phyloP scores from a whole-genome alignment of 2,329 filamentous ascomycete genomes.

The Penicillium expansum region DNA sequence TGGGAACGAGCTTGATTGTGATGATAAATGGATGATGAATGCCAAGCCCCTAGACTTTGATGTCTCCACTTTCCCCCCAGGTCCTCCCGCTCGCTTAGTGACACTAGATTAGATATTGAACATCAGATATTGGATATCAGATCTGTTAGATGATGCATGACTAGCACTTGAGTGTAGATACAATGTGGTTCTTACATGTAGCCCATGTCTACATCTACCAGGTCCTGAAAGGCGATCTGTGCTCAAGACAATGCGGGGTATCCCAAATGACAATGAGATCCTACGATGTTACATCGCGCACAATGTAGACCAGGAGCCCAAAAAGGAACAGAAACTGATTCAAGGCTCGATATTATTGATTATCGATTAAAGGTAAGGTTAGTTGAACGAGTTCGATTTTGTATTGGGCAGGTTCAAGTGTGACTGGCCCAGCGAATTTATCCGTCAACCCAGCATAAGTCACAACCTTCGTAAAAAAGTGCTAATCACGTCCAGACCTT shows the following conservation, averaged over 20 bases:
- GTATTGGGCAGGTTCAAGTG: conserved; percentile 3
- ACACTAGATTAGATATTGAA: background rate
- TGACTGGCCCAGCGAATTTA: conserved; percentile 5
- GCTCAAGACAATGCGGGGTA: background rate
- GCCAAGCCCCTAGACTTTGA: background rate
- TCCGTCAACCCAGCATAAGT: conserved; percentile 8
- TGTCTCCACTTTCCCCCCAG: conserved; percentile 8
- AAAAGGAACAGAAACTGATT: background rate
- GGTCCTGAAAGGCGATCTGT: background rate
- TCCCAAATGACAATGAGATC: background rate
- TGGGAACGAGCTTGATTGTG: too few relatives aligned
- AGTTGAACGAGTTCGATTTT: conserved; percentile 8
- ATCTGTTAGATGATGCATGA: background rate
- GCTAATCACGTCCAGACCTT: conserved; percentile 7
- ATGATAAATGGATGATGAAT: background rate
- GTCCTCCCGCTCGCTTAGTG: conserved; percentile 3
- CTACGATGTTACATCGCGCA: background rate
- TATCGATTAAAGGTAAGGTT: conserved; percentile 7
- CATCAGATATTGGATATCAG: background rate
- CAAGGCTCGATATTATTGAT: conserved; percentile 6
- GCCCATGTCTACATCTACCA: too few relatives aligned
- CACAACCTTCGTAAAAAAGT: conserved; percentile 9
- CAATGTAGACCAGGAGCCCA: background rate
- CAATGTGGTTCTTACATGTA: background rate
- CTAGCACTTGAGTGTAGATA: background rate